phyloP scores from a whole-genome alignment of 352 stramenopile species.

The Hyaloperonospora brassicae region DNA sequence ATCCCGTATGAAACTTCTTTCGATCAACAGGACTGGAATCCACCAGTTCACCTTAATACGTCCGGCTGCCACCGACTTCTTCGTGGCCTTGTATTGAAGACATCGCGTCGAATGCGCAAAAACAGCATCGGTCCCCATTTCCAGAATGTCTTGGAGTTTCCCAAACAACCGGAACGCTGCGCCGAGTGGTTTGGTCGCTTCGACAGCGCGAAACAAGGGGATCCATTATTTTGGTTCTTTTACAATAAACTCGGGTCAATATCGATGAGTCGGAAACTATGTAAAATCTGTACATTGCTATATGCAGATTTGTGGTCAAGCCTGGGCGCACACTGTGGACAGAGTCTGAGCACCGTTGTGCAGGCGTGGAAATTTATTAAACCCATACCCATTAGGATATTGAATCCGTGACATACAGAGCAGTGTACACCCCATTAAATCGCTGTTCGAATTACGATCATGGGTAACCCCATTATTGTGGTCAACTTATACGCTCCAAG shows the following conservation, averaged over 20 bases:
- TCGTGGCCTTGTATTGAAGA: background rate
- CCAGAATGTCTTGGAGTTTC: background rate
- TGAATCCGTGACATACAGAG: background rate
- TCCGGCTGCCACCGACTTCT: background rate
- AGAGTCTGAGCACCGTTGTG: background rate
- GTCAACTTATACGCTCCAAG: background rate
- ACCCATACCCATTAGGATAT: background rate
- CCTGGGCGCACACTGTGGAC: background rate
- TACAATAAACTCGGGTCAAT: background rate
- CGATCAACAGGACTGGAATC: too few relatives aligned
- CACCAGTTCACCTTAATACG: background rate
- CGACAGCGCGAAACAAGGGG: background rate
- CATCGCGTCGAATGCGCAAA: background rate
- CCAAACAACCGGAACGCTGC: background rate
- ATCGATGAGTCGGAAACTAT: background rate
- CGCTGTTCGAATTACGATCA: background rate
- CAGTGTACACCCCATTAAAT: background rate
- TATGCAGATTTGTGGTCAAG: background rate
- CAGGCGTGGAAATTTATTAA: background rate
- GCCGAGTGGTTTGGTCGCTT: background rate
- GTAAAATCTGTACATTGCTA: background rate
- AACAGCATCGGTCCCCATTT: background rate
- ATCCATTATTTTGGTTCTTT: too few relatives aligned
- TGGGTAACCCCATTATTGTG: background rate
- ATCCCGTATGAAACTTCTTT: background rate